These are phyloP conservation scores for Eragrostis nindensis DNA, from an alignment of 176 grass and related monocot species.

Conservation along the genomic window DNA sequence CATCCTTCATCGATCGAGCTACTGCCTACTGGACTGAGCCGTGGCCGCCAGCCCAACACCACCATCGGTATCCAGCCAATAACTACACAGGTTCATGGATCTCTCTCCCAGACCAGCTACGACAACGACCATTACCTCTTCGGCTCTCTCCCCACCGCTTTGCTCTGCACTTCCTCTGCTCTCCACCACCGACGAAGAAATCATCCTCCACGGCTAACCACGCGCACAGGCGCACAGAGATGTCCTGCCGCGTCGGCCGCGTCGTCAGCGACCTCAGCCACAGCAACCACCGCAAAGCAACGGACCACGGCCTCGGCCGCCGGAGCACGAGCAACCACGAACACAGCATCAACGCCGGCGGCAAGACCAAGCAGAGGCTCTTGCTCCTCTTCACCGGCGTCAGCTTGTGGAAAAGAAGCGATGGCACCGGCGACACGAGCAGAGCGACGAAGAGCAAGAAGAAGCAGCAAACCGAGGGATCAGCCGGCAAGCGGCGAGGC, in stretches of 20 bases:
- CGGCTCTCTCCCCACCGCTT: conserved; percentile 34
- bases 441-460: neutral
- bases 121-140: neutral
- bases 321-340: neutral
- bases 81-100: conserved; percentile 10
- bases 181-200: neutral
- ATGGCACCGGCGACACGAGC: neutral
- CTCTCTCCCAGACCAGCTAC: conserved; percentile 7
- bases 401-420: conserved; percentile 32
- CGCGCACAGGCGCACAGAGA: conserved; percentile 18
- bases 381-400: conserved; percentile 55
- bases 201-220: conserved; percentile 29
- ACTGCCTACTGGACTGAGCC: too few relatives aligned
- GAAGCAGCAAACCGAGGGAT: conserved; percentile 16
- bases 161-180: neutral
- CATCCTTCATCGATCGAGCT: too few relatives aligned
- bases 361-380: conserved; percentile 32
- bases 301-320: neutral
- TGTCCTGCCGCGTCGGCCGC: conserved; percentile 29
- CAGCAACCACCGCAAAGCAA: conserved; percentile 24
- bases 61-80: neutral
- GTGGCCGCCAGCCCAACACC: conserved; percentile 20
- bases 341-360: neutral
- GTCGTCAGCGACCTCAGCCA: conserved; percentile 48
- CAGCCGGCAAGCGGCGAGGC: conserved; percentile 18